Percentiles rank a stretch among this genome's conserved stretches.
phyloP scores from a whole-genome alignment of 2,329 filamentous ascomycete species.

The Volutella citrinella region DNA sequence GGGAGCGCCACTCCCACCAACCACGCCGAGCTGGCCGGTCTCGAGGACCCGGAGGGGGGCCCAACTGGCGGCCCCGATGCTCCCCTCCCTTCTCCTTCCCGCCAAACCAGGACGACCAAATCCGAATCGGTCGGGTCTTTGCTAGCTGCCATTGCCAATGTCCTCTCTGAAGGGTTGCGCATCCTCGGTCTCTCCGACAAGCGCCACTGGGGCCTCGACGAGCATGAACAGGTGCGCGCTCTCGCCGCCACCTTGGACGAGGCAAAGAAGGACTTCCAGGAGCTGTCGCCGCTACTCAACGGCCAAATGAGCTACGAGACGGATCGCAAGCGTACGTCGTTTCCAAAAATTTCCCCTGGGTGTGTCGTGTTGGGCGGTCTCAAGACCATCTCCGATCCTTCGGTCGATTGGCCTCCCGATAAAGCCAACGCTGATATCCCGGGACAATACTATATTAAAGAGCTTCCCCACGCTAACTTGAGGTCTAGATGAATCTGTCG shows the following conservation, averaged over 20 bases:
- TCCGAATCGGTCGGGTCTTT: slow-evolving; percentile 55
- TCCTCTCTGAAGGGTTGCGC: slow-evolving; percentile 50
- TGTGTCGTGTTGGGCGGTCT: slow-evolving; percentile 1
- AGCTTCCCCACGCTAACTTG: slow-evolving; percentile 19
- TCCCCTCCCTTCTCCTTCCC: no score
- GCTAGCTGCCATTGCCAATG: slow-evolving; percentile 55
- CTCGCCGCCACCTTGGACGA: slow-evolving; percentile 56
- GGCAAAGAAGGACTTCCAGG: slow-evolving; percentile 59
- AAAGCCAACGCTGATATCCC: no score
- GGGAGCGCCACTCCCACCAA: no score
- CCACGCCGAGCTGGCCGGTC: no score
- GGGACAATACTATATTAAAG: no score
- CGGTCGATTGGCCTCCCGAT: no score
- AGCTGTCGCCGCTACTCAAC: slow-evolving; percentile 52
- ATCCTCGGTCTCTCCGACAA: slow-evolving; percentile 57
- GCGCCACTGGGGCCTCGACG: slow-evolving; percentile 55
- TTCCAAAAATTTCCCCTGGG: neutral
- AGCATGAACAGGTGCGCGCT: slow-evolving; percentile 56
- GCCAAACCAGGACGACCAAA: slow-evolving; percentile 34
- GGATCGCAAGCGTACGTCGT: slow-evolving; percentile 49
- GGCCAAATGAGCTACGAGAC: slow-evolving; percentile 57
- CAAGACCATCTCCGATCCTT: no score
- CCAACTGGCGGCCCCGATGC: no score
- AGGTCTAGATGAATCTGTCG: slow-evolving; percentile 47
- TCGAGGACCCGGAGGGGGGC: no score